Evolutionary conservation across 2,329 filamentous ascomycete genomes (phyloP), one percentile per base, ranked within the genome.

Genomic region (Fusarium sp.): DNA sequence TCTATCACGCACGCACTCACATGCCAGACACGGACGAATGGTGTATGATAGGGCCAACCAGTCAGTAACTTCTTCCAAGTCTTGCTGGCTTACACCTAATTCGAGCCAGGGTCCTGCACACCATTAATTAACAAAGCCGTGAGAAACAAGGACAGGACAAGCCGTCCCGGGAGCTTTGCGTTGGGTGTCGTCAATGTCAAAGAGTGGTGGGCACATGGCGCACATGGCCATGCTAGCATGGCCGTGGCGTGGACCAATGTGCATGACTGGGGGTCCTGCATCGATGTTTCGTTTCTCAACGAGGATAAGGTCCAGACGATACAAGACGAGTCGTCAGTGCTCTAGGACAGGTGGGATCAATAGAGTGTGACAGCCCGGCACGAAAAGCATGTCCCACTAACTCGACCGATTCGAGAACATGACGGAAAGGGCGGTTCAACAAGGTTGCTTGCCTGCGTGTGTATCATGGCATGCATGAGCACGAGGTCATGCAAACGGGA

Each of bases 231-330:
- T 65, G 54, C 47, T 50, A 50, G 47, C n/a, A 50, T 41, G 34
- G 34, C 23, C 47, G 34, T 38, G 33, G 47, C 47, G 47, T 38
- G 63, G 53, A 37, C 45, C n/a, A 37, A 37, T 40, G 62, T 72
- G 62, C 67, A 67, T 65, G 52, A 54, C 53, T 65, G 72, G 72
- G 72, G 62, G 70, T 50, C 57, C 63, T 72, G 71, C 67, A 72
- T 71, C 72, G 67, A 70, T 69, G 51, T 58, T 64, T 64, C n/a
- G 60, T 63, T 57, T 65, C 56, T 62, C 36, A 41, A 56, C 47
- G 36, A 60, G 41, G 31, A 37, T 57, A 60, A 52, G 65, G 37
- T 45, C 40, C 46, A 38, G 49, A 56, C 46, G 45, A 65, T 50
- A 62, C 62, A 58, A 47, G 46, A 49, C 49, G 33, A 60, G 54